Evolutionary conservation across 345 rosid genomes (phyloP), one percentile per base, ranked within the genome.

Genomic region (Durio zibethinus): DNA sequence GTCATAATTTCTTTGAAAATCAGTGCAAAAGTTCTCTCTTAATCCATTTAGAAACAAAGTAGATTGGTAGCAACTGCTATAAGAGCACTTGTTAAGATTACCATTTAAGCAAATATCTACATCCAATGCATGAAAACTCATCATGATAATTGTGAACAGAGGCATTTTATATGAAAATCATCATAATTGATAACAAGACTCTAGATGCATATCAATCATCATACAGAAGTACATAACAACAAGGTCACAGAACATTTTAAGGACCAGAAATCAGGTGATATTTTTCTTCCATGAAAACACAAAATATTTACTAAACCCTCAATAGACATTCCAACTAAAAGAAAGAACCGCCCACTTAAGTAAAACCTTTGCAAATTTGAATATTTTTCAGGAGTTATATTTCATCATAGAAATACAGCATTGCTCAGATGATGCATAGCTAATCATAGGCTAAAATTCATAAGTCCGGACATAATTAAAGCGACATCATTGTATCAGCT

Each of bases 381-480:
- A 60, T 5, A 3, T 1, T 11, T 60, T 27, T 29, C 20, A 11
- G 1, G 3, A 23, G 33, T 42, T 14, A 40, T 12, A 40, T 43
- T 42, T 21, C 33, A 25, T 21, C 50, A 38, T 21, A 65, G 12
- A 57, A 57, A 1, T 2, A 2, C n/a, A 54, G 27, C 60, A n/a
- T 62, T 40, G 89, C 90, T 89, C 93, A 85, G 93, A 85, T 75
- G 84, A 36, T 81, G 88, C 88, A 75, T 69, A 52, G 66, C 72
- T 80, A 79, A 82, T 87, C 91, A 87, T 57, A 6, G 79, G 76
- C 16, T 29, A 80, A 77, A 77, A 33, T 29, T 89, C 90, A 89
- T 88, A 89, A 77, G 91, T 89, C 90, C 91, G 84, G 90, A 85
- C 90, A 89, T 89, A 85, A 64, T 33, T 14, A 2, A 36, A 78